Evolutionary conservation across 805 yeast species (phyloP), one percentile per base, ranked within the genome.

Genomic region (Starmera pachycereana): DNA sequence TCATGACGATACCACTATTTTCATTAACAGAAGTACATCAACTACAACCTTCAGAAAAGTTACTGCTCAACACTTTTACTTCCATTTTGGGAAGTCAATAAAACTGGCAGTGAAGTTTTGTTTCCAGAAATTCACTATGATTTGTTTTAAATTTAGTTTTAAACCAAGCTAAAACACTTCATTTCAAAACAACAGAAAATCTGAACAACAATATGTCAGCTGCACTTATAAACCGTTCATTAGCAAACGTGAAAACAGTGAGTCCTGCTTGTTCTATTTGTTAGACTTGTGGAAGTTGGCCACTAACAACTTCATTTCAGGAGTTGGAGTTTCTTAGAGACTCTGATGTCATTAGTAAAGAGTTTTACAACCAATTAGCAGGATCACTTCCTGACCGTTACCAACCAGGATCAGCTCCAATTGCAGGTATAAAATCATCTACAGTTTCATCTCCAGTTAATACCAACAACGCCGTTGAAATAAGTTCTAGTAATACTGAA

Each of bases 241-340:
- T 87, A 45, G 74, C 88, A 2, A 81, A 81, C 6, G 65, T 87
- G 63, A 78, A 62, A 75, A 84, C 60, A 54, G 56, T 51, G 31
- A 33, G 38, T 38, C 12, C 14, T 12, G 11, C 12, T 29, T n/a
- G 12, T 29, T 11, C 7, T 12, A 10, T 29, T 8, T 6, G 6
- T 6, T 12, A 61, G 49, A 39, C 64, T 55, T 22, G 12, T 5
- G n/a, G n/a, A n/a, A 27, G 8, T 19, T 18, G 7, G 3, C 14
- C 14, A 32, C 14, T 10, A 32, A 10, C 12, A 12, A 10, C 33
- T 32, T 32, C 11, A 12, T 28, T 12, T 29, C 28, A 68, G 59
- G 95, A 88, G 56, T 71, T 88, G 34, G 95, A 86, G 58, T 87
- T 85, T 54, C 65, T 88, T 28, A 64, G 61, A 34, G 95, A 85